Evolutionary conservation across 495 filamentous ascomycete genomes (phyloP), one percentile per base, ranked within the genome.

Genomic region (Neurospora sp.): DNA sequence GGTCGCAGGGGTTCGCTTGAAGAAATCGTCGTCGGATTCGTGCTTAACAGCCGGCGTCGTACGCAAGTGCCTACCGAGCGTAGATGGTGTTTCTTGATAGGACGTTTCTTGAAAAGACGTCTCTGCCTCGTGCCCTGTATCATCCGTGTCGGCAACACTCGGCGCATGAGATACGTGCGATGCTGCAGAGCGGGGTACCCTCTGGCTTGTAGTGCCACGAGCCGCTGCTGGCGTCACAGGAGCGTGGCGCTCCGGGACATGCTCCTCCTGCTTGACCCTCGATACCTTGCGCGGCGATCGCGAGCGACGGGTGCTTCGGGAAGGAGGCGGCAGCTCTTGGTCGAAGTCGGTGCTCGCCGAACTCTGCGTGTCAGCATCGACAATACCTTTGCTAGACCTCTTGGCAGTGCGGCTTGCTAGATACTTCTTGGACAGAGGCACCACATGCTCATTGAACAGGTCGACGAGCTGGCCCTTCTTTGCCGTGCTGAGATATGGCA

Each of bases 381-480:
- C 89, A 71, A 99, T 99, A 37, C 96, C 96, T 77, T 84, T 88
- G 76, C 93, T 93, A 6, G 91, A 92, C 48, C 94, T 88, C 83
- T 91, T 91, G 14, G 93, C 93, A 39, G 91, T 89, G 73, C 91
- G 89, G 31, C 90, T 88, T n/a, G 87, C 86, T 38, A 96, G 82
- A 16, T 97, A 87, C 77, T 90, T 92, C 73, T 86, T 88, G 7
- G 93, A 89, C 76, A 93, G 88, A 2, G 96, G 93, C 9, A 91
- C 81, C 44, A 99, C 87, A 72, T 95, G 85, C 48, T 92, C 85
- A 76, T 92, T 90, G 79, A 99, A 93, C 38, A 98, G 85, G 5
- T 91, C 88, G 71, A 99, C 83, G 48, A 99, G 90, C 74, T 97
- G 90, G 1, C 89, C 81, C 83, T 99, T 99, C 82, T 98, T 98